Percentiles rank a stretch among this genome's conserved stretches.
Evolutionary conservation across 768 basidiomycete species (phyloP).

Genomic region (Tulasnella sp.): DNA sequence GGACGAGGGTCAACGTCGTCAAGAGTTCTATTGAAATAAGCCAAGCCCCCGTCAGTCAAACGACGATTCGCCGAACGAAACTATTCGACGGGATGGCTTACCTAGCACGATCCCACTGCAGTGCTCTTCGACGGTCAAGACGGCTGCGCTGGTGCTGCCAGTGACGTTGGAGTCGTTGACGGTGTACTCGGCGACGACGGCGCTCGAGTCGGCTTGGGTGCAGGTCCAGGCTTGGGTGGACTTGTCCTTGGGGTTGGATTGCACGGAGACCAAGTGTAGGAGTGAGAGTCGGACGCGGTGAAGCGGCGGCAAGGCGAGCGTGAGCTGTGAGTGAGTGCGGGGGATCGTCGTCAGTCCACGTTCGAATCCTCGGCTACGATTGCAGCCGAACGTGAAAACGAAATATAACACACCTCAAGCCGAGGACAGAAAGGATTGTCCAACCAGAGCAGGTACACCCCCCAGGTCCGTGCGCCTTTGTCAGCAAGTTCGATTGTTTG

Average conservation of each 20-base stretch:
- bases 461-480: too few relatives aligned
- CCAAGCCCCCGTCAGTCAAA: background rate
- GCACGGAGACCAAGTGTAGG: slow-evolving; percentile 19
- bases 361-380: background rate
- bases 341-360: background rate
- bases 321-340: background rate
- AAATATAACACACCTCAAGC: slow-evolving; percentile 13
- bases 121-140: slow-evolving; percentile 25
- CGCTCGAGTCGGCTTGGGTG: background rate
- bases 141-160: slow-evolving; percentile 20
- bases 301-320: slow-evolving; percentile 19
- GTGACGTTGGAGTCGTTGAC: slow-evolving; percentile 20
- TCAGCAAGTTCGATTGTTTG: too few relatives aligned
- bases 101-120: slow-evolving; percentile 12
- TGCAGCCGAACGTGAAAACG: background rate
- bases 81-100: too few relatives aligned
- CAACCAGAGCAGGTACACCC: too few relatives aligned
- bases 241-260: slow-evolving; percentile 8
- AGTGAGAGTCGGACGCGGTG: slow-evolving; percentile 24
- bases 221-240: slow-evolving; percentile 18
- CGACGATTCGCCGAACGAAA: too few relatives aligned
- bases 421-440: too few relatives aligned
- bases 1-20: slow-evolving; percentile 21
- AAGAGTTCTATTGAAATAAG: slow-evolving; percentile 12
- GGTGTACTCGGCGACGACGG: slow-evolving; percentile 24